Base-by-base conservation (phyloP, 2,329 filamentous ascomycete genomes). In the Sporothrix luriei region DNA sequence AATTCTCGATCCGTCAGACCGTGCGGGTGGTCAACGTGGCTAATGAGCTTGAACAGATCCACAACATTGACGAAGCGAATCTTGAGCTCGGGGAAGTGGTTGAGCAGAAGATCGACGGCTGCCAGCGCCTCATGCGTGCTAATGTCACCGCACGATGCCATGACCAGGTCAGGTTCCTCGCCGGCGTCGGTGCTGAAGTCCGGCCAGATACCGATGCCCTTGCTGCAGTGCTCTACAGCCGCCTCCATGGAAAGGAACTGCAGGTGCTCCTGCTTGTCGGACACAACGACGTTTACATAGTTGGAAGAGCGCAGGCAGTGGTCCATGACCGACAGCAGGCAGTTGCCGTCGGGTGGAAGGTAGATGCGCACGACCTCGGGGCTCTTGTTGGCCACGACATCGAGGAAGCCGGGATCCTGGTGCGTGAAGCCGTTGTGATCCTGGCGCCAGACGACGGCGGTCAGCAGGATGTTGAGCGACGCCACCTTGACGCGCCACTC, bases 401-500 rank as follows among this genome's bases (percentile, higher is more conserved):
- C 90, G 14, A 94, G 84, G 84, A 94, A 94, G 51, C 90, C 90
- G 0, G 91, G 91, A 73, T 74, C 72, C 68, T 93, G 91, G 77
- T 93, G 91, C 0, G 90, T 93, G 80, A 94, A 94, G 48, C 91
- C 91, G 75, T 93, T 94, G 82, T 93, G 91, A 73, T 93, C 91
- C 81, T 93, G 91, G 75, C 91, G 83, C 91, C 91, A 93, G 70
- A 93, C 90, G 9, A 91, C 91, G 1, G 90, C 88, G 0, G 91
- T 93, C 68, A 93, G 84, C 16, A 94, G 84, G 73, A 93, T 93
- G 80, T 94, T 94, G 74, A 94, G 86, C 0, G 90, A 93, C 10
- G 90, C 85, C 13, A 93, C 82, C 78, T 89, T 89, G 74, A 83
- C 86, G 66, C 91, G 87, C 91, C 91, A 94, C 75, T 91, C 87